Evolutionary conservation across 2,329 filamentous ascomycete genomes (phyloP), one percentile per base, ranked within the genome.

Genomic region (Fusarium sp.): DNA sequence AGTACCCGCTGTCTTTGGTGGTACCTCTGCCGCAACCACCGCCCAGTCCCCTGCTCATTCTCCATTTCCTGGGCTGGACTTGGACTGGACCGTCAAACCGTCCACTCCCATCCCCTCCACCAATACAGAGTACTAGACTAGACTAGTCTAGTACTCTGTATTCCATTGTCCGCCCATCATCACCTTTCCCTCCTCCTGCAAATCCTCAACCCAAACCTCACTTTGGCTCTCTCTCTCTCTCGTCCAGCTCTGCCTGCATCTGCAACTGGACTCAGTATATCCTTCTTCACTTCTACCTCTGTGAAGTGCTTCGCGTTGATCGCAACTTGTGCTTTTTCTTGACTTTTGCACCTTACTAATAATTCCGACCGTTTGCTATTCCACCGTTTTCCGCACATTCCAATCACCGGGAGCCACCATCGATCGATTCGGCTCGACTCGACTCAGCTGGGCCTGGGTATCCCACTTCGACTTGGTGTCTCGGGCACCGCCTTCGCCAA

Each of bases 1-100:
- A 64, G 70, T 74, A 74, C 53, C 52, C 63, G 46, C 45, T 59
- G 27, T 54, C 58, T 59, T 59, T 63, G 37, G 58, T 27, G 34
- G 51, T 71, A 71, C 69, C 46, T 70, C 57, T 37, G 65, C 46
- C 68, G 63, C 52, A 61, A 69, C 63, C 61, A 68, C 69, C 67
- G 57, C 60, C 60, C 57, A 56, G 52, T 67, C 64, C 67, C 65
- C 69, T 72, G 64, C 49, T 45, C 61, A 45, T 54, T 41, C 71
- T 57, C 45, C 37, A 51, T 53, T 46, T 67, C 72, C 70, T 44
- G 41, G 41, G 41, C 66, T 74, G 72, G 62, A 66, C 73, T 69
- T 74, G 72, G 62, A 66, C 73, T 69, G 58, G 55, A 61, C 68
- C 73, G 71, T 71, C 69, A 75, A 71, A 74, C 69, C 70, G 58